These are phyloP conservation scores for Bolboschoenus planiculmis DNA, from an alignment of 176 grass and related monocot genomes.

Conservation along the genomic window DNA sequence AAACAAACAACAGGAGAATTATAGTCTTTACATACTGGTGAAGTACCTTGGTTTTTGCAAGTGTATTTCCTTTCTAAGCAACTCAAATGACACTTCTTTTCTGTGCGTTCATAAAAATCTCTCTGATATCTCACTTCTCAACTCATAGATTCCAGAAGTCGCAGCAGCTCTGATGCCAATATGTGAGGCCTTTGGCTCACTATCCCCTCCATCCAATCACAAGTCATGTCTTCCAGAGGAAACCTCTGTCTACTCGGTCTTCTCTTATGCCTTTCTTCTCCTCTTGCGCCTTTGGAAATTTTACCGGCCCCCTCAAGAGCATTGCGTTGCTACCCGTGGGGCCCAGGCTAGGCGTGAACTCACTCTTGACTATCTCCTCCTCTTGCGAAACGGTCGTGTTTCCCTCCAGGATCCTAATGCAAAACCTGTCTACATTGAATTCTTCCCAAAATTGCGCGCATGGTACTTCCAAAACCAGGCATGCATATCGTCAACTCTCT, in stretches of 20 bases:
- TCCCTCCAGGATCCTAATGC: slow-evolving; percentile 60
- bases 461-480: slow-evolving; percentile 98
- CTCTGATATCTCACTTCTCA: slow-evolving; percentile 13
- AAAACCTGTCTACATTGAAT: slow-evolving; percentile 74
- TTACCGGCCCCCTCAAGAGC: slow-evolving; percentile 78
- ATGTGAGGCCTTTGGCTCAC: slow-evolving; percentile 90
- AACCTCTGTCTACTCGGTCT: slow-evolving; percentile 69
- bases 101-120: slow-evolving; percentile 13
- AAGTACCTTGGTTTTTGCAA: background rate
- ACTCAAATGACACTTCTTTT: background rate
- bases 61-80: background rate
- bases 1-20: slow-evolving; percentile 9
- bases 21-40: background rate
- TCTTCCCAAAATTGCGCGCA: slow-evolving; percentile 78
- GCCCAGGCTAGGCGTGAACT: slow-evolving; percentile 54
- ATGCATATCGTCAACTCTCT: slow-evolving; percentile 90
- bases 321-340: slow-evolving; percentile 57
- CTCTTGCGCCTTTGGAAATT: slow-evolving; percentile 97
- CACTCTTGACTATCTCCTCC: slow-evolving; percentile 85
- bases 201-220: slow-evolving; percentile 67
- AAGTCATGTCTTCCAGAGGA: slow-evolving; percentile 55
- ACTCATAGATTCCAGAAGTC: slow-evolving; percentile 75
- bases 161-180: slow-evolving; percentile 87
- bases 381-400: slow-evolving; percentile 60
- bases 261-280: slow-evolving; percentile 95